Evolutionary conservation across 305 asterid genomes (phyloP).

Genomic region (Fraxinus latifolia): DNA sequence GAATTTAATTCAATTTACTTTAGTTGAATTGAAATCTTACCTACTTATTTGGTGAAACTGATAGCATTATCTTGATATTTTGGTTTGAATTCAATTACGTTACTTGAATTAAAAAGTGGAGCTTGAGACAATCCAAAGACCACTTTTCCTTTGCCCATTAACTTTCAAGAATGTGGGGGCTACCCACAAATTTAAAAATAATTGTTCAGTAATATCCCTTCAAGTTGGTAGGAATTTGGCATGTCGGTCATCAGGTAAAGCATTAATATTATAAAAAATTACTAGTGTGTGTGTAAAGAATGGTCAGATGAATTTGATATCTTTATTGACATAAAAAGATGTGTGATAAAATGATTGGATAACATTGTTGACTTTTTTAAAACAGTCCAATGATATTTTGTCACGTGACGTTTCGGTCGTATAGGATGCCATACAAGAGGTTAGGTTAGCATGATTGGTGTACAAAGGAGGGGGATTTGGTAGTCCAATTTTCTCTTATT

Average conservation of each 20-base stretch:
- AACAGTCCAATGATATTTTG: not conserved
- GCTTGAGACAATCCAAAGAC: constrained; percentile 11
- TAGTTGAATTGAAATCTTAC: not conserved
- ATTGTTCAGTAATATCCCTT: not conserved
- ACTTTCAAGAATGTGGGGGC: constrained; percentile 11
- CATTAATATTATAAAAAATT: not conserved
- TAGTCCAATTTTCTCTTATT: constrained; percentile 51
- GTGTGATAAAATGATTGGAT: not conserved
- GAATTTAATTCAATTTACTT: not conserved
- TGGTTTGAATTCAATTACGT: not conserved
- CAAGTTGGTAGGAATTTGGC: constrained; percentile 34
- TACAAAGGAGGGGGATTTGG: constrained; percentile 22
- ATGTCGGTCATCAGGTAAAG: constrained; percentile 26
- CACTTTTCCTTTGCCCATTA: constrained; percentile 7
- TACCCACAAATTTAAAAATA: not conserved
- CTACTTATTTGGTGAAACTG: constrained; percentile 6
- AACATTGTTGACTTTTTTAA: not conserved
- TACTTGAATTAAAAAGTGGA: not conserved
- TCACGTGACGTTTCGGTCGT: too few species aligned
- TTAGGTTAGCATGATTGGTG: not conserved
- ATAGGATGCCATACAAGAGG: not conserved
- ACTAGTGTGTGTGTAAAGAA: not conserved
- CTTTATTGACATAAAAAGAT: too few species aligned
- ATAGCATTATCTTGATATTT: not conserved
- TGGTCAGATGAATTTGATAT: not conserved